Base-by-base conservation (phyloP, 177 flowering plant genomes). In the Vitis hybrid region DNA sequence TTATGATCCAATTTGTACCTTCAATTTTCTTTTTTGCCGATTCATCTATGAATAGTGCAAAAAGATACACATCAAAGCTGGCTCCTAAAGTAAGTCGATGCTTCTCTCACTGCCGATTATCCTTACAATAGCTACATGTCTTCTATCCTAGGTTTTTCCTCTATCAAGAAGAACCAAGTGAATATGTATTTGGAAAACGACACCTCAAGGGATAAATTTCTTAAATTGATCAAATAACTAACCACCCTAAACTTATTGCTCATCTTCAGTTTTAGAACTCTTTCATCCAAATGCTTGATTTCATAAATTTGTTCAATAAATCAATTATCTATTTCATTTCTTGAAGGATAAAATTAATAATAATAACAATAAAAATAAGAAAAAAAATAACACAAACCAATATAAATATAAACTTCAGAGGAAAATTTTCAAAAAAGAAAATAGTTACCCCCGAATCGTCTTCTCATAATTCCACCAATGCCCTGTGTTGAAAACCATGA, bases 391-490 rank as follows among this genome's bases (percentile, higher is more conserved):
- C n/a, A 13, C 0, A 52, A 64, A 57, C 30, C 18, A 62, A 18
- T 2, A 54, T 10, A 48, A 4, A 7, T 10, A n/a, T 40, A 34
- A 34, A 34, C 40, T 34, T 23, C 5, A 5, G 40, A 34, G 40
- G 40, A 15, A 51, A 63, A 40, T 7, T 13, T 49, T 52, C 10
- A 8, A 23, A 4, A 52, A 17, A 60, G 40, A 68, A 13, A 50
- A 19, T 21, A 59, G 9, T 69, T 81, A 88, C 92, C 10, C 66
- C 70, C 78, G 69, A 3, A 80, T 65, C 2, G 92, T 87, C 74
- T 85, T 88, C 72, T 83, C 89, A 58, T 72, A 55, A 70, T 73
- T 82, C 92, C 92, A 88, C 91, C 92, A 88, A 65, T 87, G 89
- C 14, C 91, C 91, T 12, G 84, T 73, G 67, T 87, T 88, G 65